phyloP scores from a whole-genome alignment of 129 eudicot species.

The Tagetes erecta region DNA sequence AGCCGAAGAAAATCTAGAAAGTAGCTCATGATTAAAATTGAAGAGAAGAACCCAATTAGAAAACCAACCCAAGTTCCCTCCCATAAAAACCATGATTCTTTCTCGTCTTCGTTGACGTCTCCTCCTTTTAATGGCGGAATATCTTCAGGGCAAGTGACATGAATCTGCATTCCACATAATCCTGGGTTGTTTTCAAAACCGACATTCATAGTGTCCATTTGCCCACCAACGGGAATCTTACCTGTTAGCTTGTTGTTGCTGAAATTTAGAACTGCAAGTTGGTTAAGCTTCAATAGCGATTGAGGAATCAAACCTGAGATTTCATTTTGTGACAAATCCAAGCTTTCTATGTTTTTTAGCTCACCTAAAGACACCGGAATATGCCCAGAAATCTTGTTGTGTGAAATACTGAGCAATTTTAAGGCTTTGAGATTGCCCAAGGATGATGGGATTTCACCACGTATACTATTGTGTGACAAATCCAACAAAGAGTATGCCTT shows the following conservation, averaged over 20 bases:
- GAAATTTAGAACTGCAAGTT: constrained; percentile 41
- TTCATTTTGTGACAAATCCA: constrained; percentile 49
- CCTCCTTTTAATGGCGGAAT: not conserved
- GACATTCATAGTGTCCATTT: constrained; percentile 45
- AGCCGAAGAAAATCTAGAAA: constrained; percentile 13
- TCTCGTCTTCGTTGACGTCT: constrained; percentile 15
- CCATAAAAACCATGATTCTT: constrained; percentile 41
- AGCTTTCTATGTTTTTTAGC: constrained; percentile 44
- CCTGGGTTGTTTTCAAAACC: constrained; percentile 47
- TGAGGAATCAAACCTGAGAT: constrained; percentile 49
- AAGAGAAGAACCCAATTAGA: constrained; percentile 34
- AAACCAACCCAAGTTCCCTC: constrained; percentile 44
- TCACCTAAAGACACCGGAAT: constrained; percentile 46
- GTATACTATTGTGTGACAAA: constrained; percentile 44
- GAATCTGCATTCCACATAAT: constrained; percentile 55
- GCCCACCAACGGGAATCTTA: constrained; percentile 45
- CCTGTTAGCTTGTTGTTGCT: constrained; percentile 49
- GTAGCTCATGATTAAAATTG: constrained; percentile 35
- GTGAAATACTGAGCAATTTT: constrained; percentile 49
- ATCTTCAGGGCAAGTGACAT: constrained; percentile 32
- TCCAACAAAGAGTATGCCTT: constrained; percentile 53
- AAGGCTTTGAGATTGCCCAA: constrained; percentile 48
- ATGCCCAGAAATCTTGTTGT: constrained; percentile 37
- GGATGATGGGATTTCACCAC: constrained; percentile 40
- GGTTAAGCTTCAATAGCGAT: constrained; percentile 36